Conservation (phyloP, 768 basidiomycete genomes). For the Trametes meyenii region DNA sequence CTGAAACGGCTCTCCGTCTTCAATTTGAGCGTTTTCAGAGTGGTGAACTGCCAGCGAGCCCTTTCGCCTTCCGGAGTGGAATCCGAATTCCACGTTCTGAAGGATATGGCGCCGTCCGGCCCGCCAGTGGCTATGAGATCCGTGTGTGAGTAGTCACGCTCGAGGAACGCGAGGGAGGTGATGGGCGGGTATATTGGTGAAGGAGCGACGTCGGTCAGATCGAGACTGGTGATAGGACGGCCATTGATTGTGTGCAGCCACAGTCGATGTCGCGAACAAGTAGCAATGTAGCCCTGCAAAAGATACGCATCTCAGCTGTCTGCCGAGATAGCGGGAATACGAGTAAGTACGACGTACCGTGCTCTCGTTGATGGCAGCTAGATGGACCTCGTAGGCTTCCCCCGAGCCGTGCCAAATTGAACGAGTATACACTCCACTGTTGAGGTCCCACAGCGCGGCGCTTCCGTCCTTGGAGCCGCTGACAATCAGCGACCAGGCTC, state of each 20-base stretch:
- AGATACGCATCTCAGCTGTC: not conserved
- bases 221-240: slow-evolving; percentile 70
- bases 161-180: slow-evolving; percentile 82
- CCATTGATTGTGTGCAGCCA: slow-evolving; percentile 89
- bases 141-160: slow-evolving; percentile 80
- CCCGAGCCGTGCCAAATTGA: slow-evolving; percentile 70
- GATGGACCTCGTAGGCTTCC: slow-evolving; percentile 50
- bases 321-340: not conserved
- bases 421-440: slow-evolving; percentile 76
- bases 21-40: slow-evolving; percentile 67
- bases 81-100: slow-evolving; percentile 87
- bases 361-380: slow-evolving; percentile 83
- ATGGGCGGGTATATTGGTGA: slow-evolving; percentile 46
- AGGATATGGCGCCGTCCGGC: slow-evolving; percentile 71
- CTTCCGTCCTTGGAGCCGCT: slow-evolving; percentile 88
- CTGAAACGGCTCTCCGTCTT: slow-evolving; percentile 42
- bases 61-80: slow-evolving; percentile 66
- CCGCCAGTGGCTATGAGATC: slow-evolving; percentile 84
- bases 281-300: slow-evolving; percentile 81
- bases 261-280: slow-evolving; percentile 71
- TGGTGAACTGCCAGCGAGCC: slow-evolving; percentile 76
- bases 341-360: slow-evolving; percentile 55
- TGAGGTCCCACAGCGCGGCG: slow-evolving; percentile 89
- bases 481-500: slow-evolving; percentile 80
- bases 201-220: slow-evolving; percentile 48